Base-by-base conservation (phyloP, 2,329 filamentous ascomycete species). In the Ophiocordyceps camponoti-floridani region DNA sequence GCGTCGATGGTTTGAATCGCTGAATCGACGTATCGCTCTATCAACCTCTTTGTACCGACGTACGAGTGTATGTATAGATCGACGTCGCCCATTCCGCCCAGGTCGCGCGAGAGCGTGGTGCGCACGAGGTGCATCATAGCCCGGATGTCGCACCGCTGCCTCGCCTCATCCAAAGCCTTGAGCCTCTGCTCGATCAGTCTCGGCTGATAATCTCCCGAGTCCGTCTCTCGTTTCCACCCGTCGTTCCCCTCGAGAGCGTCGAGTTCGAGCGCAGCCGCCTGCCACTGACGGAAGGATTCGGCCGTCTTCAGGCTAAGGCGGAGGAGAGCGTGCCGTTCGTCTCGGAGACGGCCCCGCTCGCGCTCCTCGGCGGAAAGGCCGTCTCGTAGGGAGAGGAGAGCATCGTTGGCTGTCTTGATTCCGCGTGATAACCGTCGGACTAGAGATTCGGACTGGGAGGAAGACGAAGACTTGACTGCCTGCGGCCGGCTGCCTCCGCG, bases 71-170 rank as follows among this genome's bases (percentile, higher is more conserved):
- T 79, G 63, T 95, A 95, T 2, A 95, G 69, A 44, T 79, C 73
- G 40, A 82, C 72, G 54, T 87, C 83, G 48, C 84, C 85, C 82
- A 95, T 94, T 44, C 82, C 83, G 8, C 85, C 88, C 10, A 94
- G 66, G 53, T 88, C 80, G 41, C 88, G 79, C 37, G 81, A 85
- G 43, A 95, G 63, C 2, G 83, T 72, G 1, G 86, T 94, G 27
- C 88, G 78, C 35, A 94, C 70, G 35, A 91, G 69, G 55, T 86
- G 79, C 55, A 91, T 70, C 81, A 94, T 91, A 46, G 72, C 70
- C 48, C 72, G 73, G 45, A 86, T 71, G 59, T 95, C 84, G 51
- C 78, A 77, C 50, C 72, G 79, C 11, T 70, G 67, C 5, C 83
- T 75, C 14, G 86, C 87, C 11, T 81, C 71, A 51, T 94, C 81